phyloP scores from a whole-genome alignment of 371 early-diverging fungal species.

The Mortierella sp. region DNA sequence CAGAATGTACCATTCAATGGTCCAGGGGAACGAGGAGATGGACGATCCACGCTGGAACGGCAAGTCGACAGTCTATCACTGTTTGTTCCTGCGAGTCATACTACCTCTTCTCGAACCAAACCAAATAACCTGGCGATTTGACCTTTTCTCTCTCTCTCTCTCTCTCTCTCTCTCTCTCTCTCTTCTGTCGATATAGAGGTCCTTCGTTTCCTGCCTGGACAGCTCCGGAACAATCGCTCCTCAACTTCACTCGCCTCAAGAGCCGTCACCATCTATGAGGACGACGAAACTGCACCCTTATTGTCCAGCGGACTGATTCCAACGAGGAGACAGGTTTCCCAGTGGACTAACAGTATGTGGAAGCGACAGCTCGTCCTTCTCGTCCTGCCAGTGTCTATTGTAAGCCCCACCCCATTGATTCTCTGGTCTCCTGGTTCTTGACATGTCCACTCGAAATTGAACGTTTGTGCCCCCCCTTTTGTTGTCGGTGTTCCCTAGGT shows the following conservation, averaged over 20 bases:
- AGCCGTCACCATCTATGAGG: constrained; percentile 53
- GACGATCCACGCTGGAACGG: constrained; percentile 52
- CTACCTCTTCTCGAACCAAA: too few species aligned
- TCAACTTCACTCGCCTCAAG: constrained; percentile 51
- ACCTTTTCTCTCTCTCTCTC: background rate
- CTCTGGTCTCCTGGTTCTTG: too few species aligned
- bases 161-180: background rate
- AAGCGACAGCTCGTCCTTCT: constrained; percentile 56
- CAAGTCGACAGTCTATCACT: constrained; percentile 6
- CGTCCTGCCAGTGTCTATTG: constrained; percentile 58
- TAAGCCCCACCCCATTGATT: too few species aligned
- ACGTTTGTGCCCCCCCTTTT: constrained; percentile 1
- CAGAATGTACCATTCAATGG: constrained; percentile 52
- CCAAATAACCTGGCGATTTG: background rate
- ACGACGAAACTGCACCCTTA: constrained; percentile 58
- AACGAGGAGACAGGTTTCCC: constrained; percentile 54
- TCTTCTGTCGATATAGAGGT: constrained; percentile 19
- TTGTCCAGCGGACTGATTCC: constrained; percentile 54
- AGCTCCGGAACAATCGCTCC: constrained; percentile 45
- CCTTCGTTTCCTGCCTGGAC: constrained; percentile 43
- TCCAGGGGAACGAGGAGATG: constrained; percentile 52
- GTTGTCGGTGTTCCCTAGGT: constrained; percentile 11
- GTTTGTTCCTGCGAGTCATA: background rate
- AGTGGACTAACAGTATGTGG: constrained; percentile 62
- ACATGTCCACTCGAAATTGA: too few species aligned